phyloP scores from a whole-genome alignment of 768 basidiomycete genomes.

The Coprinellus aureogranulatus region DNA sequence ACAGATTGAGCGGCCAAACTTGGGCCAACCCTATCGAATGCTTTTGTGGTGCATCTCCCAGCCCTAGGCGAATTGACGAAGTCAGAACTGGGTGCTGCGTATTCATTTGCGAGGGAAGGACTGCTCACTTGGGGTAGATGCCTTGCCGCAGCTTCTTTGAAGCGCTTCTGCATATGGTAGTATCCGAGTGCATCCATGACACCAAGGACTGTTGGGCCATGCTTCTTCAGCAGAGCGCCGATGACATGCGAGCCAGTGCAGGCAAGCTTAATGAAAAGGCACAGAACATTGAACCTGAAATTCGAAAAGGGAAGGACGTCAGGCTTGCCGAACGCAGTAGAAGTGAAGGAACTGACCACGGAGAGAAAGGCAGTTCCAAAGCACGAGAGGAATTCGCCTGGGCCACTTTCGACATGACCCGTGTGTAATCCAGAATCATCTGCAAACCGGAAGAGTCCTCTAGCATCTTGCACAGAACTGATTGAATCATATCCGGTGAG shows the following conservation, averaged over 20 bases:
- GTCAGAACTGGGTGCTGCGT: too few relatives aligned
- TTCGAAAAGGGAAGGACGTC: not conserved
- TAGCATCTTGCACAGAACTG: not conserved
- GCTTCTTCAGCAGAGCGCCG: not conserved
- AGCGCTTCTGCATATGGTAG: not conserved
- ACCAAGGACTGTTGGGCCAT: not conserved
- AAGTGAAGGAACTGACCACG: not conserved
- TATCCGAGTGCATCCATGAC: not conserved
- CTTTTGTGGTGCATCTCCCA: too few relatives aligned
- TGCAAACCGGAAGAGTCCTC: not conserved
- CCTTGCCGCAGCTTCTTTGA: not conserved
- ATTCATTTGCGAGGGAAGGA: too few relatives aligned
- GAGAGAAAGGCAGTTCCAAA: not conserved
- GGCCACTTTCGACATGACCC: not conserved
- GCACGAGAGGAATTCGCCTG: not conserved
- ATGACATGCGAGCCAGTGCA: not conserved
- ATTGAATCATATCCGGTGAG: not conserved
- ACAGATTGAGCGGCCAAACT: too few relatives aligned
- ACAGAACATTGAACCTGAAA: not conserved
- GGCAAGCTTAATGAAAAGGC: not conserved
- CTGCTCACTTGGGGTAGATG: not conserved
- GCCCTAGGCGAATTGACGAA: too few relatives aligned
- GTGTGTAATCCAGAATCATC: not conserved
- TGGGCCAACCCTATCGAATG: too few relatives aligned
- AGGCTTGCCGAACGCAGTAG: not conserved